These are phyloP conservation scores for Eleusine coracana DNA, from an alignment of 176 grass and related monocot genomes.

Conservation along the genomic window DNA sequence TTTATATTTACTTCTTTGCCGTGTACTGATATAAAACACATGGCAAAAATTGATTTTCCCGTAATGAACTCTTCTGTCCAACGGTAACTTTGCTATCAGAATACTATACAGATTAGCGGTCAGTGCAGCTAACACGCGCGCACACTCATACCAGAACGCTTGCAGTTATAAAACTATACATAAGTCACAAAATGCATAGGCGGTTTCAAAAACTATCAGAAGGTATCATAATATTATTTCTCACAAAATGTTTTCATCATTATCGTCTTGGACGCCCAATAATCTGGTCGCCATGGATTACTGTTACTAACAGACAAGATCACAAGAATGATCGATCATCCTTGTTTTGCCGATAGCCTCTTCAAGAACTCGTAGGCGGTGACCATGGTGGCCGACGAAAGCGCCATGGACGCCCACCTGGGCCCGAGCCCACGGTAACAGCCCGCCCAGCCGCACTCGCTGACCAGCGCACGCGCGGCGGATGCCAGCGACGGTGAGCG, in stretches of 20 bases:
- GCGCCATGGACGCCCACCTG: constrained; percentile 83
- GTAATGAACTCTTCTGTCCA: no score
- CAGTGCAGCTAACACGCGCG: background rate
- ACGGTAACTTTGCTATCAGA: no score
- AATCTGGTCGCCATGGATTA: background rate
- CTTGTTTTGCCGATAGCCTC: constrained; percentile 68
- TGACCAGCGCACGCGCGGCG: constrained; percentile 62
- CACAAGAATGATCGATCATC: constrained; percentile 20
- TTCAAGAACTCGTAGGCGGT: constrained; percentile 83
- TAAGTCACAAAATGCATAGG: no score
- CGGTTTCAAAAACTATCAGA: background rate
- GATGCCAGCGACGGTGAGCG: constrained; percentile 45
- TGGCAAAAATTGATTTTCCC: no score
- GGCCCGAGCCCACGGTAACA: constrained; percentile 85
- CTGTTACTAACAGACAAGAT: background rate
- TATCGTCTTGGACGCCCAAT: background rate
- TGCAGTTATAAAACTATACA: background rate
- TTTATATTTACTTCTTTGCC: no score
- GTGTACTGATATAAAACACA: no score
- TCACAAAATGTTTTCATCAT: constrained; percentile 16
- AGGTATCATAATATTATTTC: background rate
- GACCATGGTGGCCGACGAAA: constrained; percentile 82
- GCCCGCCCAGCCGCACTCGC: constrained; percentile 74
- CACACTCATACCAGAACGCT: background rate
- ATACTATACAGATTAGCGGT: no score